Base-by-base conservation (phyloP, 2,329 filamentous ascomycete genomes). In the Diaporthe australafricana region DNA sequence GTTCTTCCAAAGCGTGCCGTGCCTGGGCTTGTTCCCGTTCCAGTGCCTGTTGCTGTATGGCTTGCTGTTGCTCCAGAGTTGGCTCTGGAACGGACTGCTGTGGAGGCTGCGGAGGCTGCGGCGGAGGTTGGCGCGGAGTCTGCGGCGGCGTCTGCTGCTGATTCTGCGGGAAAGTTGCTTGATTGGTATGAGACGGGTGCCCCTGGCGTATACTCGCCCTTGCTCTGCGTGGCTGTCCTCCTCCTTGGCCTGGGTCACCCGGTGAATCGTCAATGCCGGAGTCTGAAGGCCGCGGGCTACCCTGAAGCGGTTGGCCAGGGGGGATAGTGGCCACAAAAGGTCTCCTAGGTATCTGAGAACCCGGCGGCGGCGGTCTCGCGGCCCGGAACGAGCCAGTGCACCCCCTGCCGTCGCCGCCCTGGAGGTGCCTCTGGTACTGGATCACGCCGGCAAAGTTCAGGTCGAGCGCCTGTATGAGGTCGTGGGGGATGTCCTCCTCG, bases 381-480 rank as follows among this genome's bases (percentile, higher is more conserved):
- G 25, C 56, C 50, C 52, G 48, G 27, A 65, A 73, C 27, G 40
- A 2, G 7, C 42, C 50, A 2, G 65, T 60, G 20, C 70, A 57
- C 3, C 30, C n/a, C 22, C 57, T 62, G 17, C 25, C 65, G 8
- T 11, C 35, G 5, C 67, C 72, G 2, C 65, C 57, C 52, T 53
- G 52, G 25, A 40, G 47, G 17, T 48, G 45, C n/a, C 65, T 50
- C 30, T 25, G n/a, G 20, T 32, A 47, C 9, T 14, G n/a, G 30
- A 60, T 52, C n/a, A 27, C 38, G 32, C n/a, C 35, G 32, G 50
- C 11, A 12, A 73, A 69, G 7, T 25, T 45, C 3, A 72, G 47
- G 45, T 73, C 72, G n/a, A 73, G 53, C n/a, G 7, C 38, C 1
- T 14, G 3, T 4, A 40, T n/a, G 7, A 57, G 22, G 27, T 16